phyloP scores from a whole-genome alignment of 163 green algal species.

The Prototheca stagnorum region DNA sequence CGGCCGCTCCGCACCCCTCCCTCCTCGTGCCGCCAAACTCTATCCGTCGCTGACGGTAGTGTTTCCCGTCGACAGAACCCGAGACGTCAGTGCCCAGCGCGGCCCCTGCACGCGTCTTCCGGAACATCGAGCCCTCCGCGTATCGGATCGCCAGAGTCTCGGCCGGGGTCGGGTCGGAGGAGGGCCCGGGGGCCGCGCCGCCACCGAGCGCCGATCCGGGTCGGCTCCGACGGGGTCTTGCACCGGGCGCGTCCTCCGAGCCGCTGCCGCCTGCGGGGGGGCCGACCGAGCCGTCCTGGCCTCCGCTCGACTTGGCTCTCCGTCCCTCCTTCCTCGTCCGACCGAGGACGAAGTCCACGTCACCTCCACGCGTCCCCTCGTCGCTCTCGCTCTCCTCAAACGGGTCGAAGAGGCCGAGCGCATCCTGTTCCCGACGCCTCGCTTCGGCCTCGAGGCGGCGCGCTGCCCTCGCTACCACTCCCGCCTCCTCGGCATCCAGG shows the following conservation, averaged over 20 bases:
- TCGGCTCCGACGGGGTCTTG: not conserved
- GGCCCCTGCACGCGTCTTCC: slow-evolving; percentile 1
- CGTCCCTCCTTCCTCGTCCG: no score
- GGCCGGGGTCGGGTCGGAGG: not conserved
- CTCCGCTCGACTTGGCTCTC: no score
- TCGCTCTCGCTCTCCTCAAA: not conserved
- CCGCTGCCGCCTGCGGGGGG: not conserved
- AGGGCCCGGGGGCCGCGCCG: not conserved
- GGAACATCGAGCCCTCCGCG: not conserved
- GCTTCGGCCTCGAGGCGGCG: no score
- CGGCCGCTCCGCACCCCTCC: not conserved
- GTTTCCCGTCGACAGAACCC: not conserved
- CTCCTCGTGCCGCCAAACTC: not conserved
- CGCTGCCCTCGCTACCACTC: no score
- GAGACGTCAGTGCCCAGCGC: not conserved
- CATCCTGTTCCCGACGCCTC: no score
- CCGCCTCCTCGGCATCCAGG: not conserved
- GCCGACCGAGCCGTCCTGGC: no score
- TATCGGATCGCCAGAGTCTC: not conserved
- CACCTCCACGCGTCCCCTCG: not conserved
- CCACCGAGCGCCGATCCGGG: not conserved
- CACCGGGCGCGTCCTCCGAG: not conserved
- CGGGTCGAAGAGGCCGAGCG: no score
- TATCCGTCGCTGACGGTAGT: not conserved
- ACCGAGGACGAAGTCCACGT: no score